These are phyloP conservation scores for Fulvia fulva DNA, from an alignment of 2,329 filamentous ascomycete genomes.

Conservation along the genomic window DNA sequence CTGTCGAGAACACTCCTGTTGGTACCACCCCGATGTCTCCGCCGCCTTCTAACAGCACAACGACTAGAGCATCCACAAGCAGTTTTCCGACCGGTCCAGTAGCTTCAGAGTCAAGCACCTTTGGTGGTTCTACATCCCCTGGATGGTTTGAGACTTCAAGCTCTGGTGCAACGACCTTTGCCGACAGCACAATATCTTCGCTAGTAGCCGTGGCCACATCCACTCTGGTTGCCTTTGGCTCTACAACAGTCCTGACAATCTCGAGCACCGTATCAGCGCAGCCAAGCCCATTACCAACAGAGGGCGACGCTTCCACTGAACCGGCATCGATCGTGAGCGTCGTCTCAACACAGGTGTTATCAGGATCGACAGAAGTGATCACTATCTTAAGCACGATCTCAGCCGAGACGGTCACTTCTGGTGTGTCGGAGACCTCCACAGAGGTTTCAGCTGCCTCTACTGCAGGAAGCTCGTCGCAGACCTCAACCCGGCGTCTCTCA, in stretches of 20 bases:
- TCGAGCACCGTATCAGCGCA: background rate
- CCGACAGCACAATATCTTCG: background rate
- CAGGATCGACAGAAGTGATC: background rate
- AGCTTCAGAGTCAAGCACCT: background rate
- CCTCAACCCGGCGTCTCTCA: background rate
- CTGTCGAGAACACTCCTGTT: conserved; percentile 3
- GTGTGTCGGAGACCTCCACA: background rate
- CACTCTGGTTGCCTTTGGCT: background rate
- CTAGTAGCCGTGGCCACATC: background rate
- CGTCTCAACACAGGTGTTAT: background rate
- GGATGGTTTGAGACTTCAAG: background rate
- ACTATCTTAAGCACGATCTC: background rate
- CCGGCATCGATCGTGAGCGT: background rate
- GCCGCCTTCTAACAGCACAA: conserved; percentile 8
- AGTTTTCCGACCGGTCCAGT: background rate
- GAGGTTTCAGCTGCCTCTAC: background rate
- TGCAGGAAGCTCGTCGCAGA: background rate
- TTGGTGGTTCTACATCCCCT: background rate
- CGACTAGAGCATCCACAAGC: background rate
- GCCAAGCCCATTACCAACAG: no score
- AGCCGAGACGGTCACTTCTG: background rate
- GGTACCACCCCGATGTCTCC: conserved; percentile 10
- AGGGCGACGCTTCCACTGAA: no score
- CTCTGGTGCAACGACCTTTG: background rate
- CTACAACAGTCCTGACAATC: background rate